Conservation (phyloP, 2,329 filamentous ascomycete species). For the Sporothrix luriei region DNA sequence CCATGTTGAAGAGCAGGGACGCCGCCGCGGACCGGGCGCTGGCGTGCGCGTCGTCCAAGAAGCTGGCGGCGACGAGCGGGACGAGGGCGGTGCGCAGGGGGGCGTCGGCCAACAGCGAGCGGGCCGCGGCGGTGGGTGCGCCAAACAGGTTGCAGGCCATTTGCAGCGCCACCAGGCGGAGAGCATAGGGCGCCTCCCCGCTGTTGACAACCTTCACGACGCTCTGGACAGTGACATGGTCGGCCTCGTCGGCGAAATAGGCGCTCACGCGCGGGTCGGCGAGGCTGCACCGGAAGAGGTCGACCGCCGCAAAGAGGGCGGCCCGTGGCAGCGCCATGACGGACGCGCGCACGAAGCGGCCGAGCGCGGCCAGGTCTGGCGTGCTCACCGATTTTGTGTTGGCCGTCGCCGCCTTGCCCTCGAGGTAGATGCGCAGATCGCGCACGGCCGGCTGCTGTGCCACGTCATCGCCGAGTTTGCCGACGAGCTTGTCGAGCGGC, state of each 20-base stretch:
- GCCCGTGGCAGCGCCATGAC: slow-evolving; percentile 62
- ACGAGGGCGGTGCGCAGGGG: slow-evolving; percentile 62
- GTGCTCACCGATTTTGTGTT: slow-evolving; percentile 60
- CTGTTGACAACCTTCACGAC: slow-evolving; percentile 64
- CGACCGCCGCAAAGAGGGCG: slow-evolving; percentile 77
- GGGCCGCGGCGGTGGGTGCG: slow-evolving; percentile 63
- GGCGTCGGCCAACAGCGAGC: slow-evolving; percentile 59
- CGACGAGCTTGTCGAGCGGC: slow-evolving; percentile 76
- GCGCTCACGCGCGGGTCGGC: slow-evolving; percentile 77
- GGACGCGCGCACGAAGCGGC: slow-evolving; percentile 60
- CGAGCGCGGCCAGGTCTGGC: slow-evolving; percentile 69
- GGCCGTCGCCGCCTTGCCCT: slow-evolving; percentile 54
- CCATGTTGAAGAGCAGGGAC: slow-evolving; percentile 80
- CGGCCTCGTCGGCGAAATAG: slow-evolving; percentile 76
- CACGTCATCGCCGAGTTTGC: slow-evolving; percentile 66
- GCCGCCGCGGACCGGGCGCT: slow-evolving; percentile 80
- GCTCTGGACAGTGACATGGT: slow-evolving; percentile 63
- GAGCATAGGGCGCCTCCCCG: slow-evolving; percentile 68
- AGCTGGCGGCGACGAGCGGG: slow-evolving; percentile 71
- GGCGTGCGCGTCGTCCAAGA: slow-evolving; percentile 74
- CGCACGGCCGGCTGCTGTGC: slow-evolving; percentile 61
- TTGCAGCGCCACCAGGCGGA: slow-evolving; percentile 81
- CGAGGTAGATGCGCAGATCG: slow-evolving; percentile 71
- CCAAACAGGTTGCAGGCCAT: slow-evolving; percentile 80
- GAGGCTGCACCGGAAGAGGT: slow-evolving; percentile 77